phyloP scores from a whole-genome alignment of 2,329 filamentous ascomycete species.

The Xylariaceae sp. region DNA sequence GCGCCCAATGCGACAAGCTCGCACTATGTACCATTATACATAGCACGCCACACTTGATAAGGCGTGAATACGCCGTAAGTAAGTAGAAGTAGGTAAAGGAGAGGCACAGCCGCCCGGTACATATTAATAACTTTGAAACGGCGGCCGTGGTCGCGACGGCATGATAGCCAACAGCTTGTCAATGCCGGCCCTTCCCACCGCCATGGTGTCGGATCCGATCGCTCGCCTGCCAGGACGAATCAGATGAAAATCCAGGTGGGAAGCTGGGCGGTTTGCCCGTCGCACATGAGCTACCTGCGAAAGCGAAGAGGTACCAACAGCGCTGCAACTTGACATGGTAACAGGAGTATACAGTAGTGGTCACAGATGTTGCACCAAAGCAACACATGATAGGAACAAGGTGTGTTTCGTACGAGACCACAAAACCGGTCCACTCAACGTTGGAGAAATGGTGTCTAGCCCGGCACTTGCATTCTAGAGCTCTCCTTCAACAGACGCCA shows the following conservation, averaged over 20 bases:
- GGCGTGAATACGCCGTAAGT: too few species aligned
- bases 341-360: too few species aligned
- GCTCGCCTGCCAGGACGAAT: background rate
- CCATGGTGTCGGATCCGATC: slow-evolving; percentile 6
- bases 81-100: background rate
- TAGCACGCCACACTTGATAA: background rate
- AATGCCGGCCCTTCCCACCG: background rate
- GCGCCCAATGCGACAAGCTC: background rate
- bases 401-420: background rate
- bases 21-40: background rate
- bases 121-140: background rate
- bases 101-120: background rate
- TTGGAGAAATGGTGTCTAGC: background rate
- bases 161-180: background rate
- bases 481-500: background rate
- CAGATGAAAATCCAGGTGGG: too few species aligned
- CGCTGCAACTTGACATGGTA: too few species aligned
- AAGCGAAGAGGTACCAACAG: too few species aligned
- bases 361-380: too few species aligned
- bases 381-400: background rate
- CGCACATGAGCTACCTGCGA: too few species aligned
- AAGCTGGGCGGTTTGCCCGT: too few species aligned
- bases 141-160: background rate
- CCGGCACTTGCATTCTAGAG: background rate
- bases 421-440: background rate